Conservation (phyloP, 2,329 filamentous ascomycete species). For the Mollisia scopiformis region DNA sequence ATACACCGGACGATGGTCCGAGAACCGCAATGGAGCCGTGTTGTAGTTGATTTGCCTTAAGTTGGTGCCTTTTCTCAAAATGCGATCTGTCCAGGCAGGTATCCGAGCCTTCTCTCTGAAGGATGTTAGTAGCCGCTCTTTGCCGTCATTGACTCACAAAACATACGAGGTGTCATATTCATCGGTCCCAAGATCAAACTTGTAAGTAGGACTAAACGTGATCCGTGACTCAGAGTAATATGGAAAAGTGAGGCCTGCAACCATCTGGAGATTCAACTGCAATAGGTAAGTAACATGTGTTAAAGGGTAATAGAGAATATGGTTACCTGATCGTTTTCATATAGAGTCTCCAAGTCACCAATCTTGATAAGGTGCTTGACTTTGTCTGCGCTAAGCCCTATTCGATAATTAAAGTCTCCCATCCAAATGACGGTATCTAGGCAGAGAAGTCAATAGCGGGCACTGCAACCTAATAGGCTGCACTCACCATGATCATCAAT, state of each 20-base stretch:
- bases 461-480: not conserved
- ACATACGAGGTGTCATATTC: slow-evolving; percentile 87
- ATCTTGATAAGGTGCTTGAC: slow-evolving; percentile 75
- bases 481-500: slow-evolving; percentile 84
- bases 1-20: slow-evolving; percentile 95
- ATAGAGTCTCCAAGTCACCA: slow-evolving; percentile 75
- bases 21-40: slow-evolving; percentile 82
- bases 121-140: slow-evolving; percentile 6
- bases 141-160: not conserved
- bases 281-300: not conserved
- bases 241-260: slow-evolving; percentile 84
- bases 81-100: slow-evolving; percentile 95
- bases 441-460: slow-evolving; percentile 27
- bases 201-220: slow-evolving; percentile 91
- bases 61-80: slow-evolving; percentile 83
- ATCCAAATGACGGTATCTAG: slow-evolving; percentile 84
- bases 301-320: not conserved
- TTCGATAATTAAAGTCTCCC: slow-evolving; percentile 98
- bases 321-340: slow-evolving; percentile 84
- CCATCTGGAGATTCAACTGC: slow-evolving; percentile 93
- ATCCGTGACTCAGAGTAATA: slow-evolving; percentile 92
- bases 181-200: slow-evolving; percentile 88
- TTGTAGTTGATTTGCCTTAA: slow-evolving; percentile 84
- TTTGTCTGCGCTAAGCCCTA: slow-evolving; percentile 79
- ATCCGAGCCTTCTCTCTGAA: slow-evolving; percentile 85